Conservation (phyloP, 2,329 filamentous ascomycete species). For the Aspergillus pseudonomiae region DNA sequence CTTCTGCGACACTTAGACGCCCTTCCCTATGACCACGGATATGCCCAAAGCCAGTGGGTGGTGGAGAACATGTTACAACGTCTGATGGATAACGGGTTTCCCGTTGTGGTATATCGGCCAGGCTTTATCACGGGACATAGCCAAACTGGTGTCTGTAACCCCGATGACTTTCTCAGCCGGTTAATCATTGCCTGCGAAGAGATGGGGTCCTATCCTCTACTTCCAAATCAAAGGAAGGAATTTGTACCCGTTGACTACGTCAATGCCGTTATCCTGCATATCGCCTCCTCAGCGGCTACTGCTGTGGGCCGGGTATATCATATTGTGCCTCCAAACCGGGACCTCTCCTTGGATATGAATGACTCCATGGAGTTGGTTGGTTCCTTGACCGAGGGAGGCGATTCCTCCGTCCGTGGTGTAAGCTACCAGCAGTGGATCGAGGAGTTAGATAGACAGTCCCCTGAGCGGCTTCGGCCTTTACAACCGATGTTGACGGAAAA, state of each 20-base stretch:
- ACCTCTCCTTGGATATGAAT: slow-evolving; percentile 17
- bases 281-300: slow-evolving; percentile 14
- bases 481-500: slow-evolving; percentile 29
- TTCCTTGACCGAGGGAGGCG: background rate
- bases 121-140: slow-evolving; percentile 79
- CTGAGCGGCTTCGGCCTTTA: slow-evolving; percentile 16
- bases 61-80: slow-evolving; percentile 68
- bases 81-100: slow-evolving; percentile 72
- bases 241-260: slow-evolving; percentile 33
- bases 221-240: slow-evolving; percentile 30
- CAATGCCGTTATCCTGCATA: slow-evolving; percentile 22
- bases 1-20: slow-evolving; percentile 23
- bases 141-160: slow-evolving; percentile 63
- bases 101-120: slow-evolving; percentile 72
- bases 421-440: slow-evolving; percentile 23
- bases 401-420: background rate
- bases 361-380: slow-evolving; percentile 4
- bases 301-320: slow-evolving; percentile 24
- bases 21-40: slow-evolving; percentile 68
- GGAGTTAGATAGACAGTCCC: slow-evolving; percentile 5
- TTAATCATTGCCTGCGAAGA: slow-evolving; percentile 81
- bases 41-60: slow-evolving; percentile 85
- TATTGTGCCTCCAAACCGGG: slow-evolving; percentile 23
- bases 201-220: slow-evolving; percentile 49
- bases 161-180: slow-evolving; percentile 82